phyloP scores from a whole-genome alignment of 2,329 filamentous ascomycete species.

The Talaromyces pinophilus region DNA sequence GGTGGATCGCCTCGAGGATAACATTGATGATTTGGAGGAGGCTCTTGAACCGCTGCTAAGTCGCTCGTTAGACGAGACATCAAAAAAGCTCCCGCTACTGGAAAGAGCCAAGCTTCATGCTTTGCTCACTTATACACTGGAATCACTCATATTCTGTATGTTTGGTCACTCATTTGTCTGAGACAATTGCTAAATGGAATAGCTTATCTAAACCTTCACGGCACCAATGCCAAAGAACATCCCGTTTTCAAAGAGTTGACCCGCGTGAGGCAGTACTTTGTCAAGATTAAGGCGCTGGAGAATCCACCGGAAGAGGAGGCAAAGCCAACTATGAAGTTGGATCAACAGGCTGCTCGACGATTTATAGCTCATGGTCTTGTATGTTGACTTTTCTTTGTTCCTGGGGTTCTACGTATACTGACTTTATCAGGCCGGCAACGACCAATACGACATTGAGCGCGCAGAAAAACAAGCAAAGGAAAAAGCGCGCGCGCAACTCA shows the following conservation, averaged over 20 bases:
- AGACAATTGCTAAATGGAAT: not conserved
- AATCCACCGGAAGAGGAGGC: slow-evolving; percentile 58
- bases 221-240: slow-evolving; percentile 78
- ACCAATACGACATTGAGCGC: slow-evolving; percentile 53
- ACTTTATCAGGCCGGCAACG: slow-evolving; percentile 47
- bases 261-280: slow-evolving; percentile 86
- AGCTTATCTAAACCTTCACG: slow-evolving; percentile 78
- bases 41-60: slow-evolving; percentile 72
- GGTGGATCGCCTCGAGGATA: slow-evolving; percentile 71
- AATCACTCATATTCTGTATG: slow-evolving; percentile 84
- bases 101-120: slow-evolving; percentile 94
- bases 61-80: slow-evolving; percentile 63
- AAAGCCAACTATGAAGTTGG: slow-evolving; percentile 60
- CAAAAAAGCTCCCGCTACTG: slow-evolving; percentile 81
- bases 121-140: slow-evolving; percentile 83
- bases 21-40: slow-evolving; percentile 77
- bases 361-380: slow-evolving; percentile 82
- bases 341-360: slow-evolving; percentile 76
- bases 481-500: slow-evolving; percentile 52
- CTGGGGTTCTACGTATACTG: not conserved
- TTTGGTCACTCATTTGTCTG: slow-evolving; percentile 11
- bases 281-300: slow-evolving; percentile 82
- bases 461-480: slow-evolving; percentile 55
- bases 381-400: slow-evolving; percentile 32
- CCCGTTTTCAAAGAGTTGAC: slow-evolving; percentile 82